phyloP scores from a whole-genome alignment of 2,329 filamentous ascomycete genomes.

The Talaromyces sp. region DNA sequence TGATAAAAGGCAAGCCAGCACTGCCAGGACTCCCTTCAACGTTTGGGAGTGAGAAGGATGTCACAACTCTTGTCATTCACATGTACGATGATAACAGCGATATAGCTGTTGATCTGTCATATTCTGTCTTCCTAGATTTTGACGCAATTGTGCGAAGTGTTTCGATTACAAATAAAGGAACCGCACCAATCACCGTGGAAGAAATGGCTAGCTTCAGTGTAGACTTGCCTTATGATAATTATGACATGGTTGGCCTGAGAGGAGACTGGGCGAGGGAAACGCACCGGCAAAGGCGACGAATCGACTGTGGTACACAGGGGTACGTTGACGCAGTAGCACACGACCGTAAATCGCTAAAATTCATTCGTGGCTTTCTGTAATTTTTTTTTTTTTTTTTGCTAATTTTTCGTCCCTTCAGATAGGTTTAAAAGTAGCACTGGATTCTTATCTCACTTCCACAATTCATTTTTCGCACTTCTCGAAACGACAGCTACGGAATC shows the following conservation, averaged over 20 bases:
- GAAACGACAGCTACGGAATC: too few species aligned
- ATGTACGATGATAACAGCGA: not conserved
- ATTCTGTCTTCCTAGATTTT: not conserved
- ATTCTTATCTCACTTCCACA: too few species aligned
- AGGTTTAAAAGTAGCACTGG: too few species aligned
- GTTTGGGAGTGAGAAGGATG: not conserved
- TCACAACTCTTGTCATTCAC: not conserved
- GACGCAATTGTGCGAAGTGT: not conserved
- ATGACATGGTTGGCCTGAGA: not conserved
- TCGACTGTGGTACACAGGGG: not conserved
- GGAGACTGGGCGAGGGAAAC: not conserved
- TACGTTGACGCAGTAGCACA: not conserved
- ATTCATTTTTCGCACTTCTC: too few species aligned
- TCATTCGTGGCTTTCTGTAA: too few species aligned
- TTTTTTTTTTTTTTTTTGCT: too few species aligned
- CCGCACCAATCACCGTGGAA: not conserved
- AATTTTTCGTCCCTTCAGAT: too few species aligned
- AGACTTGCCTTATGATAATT: not conserved
- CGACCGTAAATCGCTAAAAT: too few species aligned
- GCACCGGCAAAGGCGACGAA: not conserved
- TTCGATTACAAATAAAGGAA: not conserved
- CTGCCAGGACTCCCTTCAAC: not conserved
- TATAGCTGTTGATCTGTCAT: not conserved
- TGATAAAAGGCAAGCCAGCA: not conserved
- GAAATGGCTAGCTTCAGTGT: not conserved